These are phyloP conservation scores for Hirschfeldia incana DNA, from an alignment of 345 rosid species.

Conservation along the genomic window DNA sequence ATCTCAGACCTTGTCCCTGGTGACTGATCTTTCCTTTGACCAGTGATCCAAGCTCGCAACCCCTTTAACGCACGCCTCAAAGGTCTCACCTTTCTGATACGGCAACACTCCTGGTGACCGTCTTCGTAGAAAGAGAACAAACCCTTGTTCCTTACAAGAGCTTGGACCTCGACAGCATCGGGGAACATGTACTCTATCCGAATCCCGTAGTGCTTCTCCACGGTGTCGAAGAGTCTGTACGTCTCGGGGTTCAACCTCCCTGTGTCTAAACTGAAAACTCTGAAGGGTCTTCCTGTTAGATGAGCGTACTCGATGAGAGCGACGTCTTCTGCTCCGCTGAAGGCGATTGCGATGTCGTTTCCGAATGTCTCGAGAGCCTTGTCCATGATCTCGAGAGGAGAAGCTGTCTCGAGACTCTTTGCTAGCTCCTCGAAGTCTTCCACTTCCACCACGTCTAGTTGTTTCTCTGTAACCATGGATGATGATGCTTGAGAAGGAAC, in stretches of 20 bases:
- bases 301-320: slow-evolving; percentile 90
- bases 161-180: slow-evolving; percentile 94
- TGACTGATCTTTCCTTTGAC: slow-evolving; percentile 94
- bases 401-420: slow-evolving; percentile 56
- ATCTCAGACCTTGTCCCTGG: slow-evolving; percentile 80
- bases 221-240: slow-evolving; percentile 65
- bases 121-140: slow-evolving; percentile 96
- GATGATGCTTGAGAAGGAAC: neutral
- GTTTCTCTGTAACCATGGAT: slow-evolving; percentile 50
- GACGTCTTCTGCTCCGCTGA: slow-evolving; percentile 98
- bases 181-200: slow-evolving; percentile 94
- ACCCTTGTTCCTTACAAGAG: slow-evolving; percentile 87
- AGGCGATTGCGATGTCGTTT: slow-evolving; percentile 86
- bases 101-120: slow-evolving; percentile 98
- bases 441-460: slow-evolving; percentile 51
- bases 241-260: slow-evolving; percentile 96
- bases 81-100: slow-evolving; percentile 94
- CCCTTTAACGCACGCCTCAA: slow-evolving; percentile 89
- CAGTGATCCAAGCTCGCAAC: slow-evolving; percentile 91
- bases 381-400: slow-evolving; percentile 92
- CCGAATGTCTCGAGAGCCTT: slow-evolving; percentile 83
- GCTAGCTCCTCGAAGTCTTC: slow-evolving; percentile 69
- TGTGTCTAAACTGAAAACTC: slow-evolving; percentile 94
- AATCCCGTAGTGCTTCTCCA: slow-evolving; percentile 81
- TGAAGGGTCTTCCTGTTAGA: slow-evolving; percentile 74